These are phyloP conservation scores for Fusarium ambrosium DNA, from an alignment of 2,329 filamentous ascomycete genomes.

Conservation along the genomic window DNA sequence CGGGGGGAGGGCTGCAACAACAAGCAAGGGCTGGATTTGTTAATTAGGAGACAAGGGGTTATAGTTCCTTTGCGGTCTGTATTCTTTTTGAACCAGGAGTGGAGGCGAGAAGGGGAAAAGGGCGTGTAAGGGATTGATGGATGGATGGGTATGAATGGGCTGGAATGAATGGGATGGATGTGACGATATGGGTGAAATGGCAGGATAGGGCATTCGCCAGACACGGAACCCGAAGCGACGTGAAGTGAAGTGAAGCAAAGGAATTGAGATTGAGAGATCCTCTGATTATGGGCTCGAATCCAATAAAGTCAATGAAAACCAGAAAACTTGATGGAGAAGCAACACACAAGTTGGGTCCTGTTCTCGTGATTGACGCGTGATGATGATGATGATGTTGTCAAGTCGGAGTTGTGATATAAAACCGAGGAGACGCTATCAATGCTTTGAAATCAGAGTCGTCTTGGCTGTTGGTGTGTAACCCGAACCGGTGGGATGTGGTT, in stretches of 20 bases:
- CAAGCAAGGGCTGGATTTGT: constrained; percentile 44
- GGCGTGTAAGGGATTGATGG: constrained; percentile 9
- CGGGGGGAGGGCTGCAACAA: constrained; percentile 44
- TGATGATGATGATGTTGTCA: background rate
- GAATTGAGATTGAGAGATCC: constrained; percentile 46
- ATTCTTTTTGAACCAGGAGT: constrained; percentile 41
- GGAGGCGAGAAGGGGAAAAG: constrained; percentile 29
- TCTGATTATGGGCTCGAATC: constrained; percentile 36
- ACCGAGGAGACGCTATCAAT: background rate
- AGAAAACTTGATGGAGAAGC: constrained; percentile 40
- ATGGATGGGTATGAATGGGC: constrained; percentile 21
- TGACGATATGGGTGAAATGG: constrained; percentile 34
- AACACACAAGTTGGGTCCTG: background rate
- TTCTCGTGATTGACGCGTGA: background rate
- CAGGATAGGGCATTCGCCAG: constrained; percentile 39
- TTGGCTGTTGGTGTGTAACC: constrained; percentile 1
- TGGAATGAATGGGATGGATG: constrained; percentile 12
- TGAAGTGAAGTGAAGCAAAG: constrained; percentile 4
- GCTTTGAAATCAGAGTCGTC: constrained; percentile 10
- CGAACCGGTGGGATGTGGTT: background rate
- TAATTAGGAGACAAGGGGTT: constrained; percentile 41
- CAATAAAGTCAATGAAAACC: constrained; percentile 45
- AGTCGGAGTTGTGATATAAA: constrained; percentile 3
- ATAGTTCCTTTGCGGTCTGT: constrained; percentile 46
- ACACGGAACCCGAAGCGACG: constrained; percentile 21